A percentile compares a stretch with the other conserved stretches of the same genome.
These are phyloP conservation scores for Hortiboletus flavorubellus DNA, from an alignment of 768 basidiomycete genomes.

Conservation along the genomic window DNA sequence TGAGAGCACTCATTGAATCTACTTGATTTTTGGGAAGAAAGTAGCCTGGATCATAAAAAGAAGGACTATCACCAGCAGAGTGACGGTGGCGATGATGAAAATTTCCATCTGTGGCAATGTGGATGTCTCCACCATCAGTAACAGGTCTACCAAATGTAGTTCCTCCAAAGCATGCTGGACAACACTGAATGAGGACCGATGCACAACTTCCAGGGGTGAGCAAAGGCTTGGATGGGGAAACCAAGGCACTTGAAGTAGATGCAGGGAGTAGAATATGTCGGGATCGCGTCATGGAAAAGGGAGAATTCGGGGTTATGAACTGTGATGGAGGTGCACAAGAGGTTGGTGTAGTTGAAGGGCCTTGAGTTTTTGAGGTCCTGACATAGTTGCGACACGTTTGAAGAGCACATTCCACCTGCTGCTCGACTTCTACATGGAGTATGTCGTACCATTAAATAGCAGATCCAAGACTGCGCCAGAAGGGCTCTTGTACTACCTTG, in stretches of 20 bases:
- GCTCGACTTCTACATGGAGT: conserved; percentile 14
- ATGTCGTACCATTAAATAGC: conserved; percentile 32
- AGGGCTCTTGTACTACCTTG: conserved; percentile 26
- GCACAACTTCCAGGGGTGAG: too few species aligned
- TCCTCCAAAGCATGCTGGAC: conserved; percentile 32
- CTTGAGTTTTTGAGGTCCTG: too few species aligned
- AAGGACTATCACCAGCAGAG: conserved; percentile 30
- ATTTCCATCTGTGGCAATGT: conserved; percentile 37
- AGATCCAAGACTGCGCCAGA: conserved; percentile 23
- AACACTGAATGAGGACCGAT: conserved; percentile 15
- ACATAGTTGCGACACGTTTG: background rate
- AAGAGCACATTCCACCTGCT: background rate
- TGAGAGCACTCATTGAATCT: too few species aligned
- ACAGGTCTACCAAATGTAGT: conserved; percentile 6
- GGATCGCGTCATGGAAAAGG: background rate
- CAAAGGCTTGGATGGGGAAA: too few species aligned
- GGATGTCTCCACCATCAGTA: conserved; percentile 33
- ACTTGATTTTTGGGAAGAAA: background rate
- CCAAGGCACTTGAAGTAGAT: too few species aligned
- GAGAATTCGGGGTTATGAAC: too few species aligned
- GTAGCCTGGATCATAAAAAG: conserved; percentile 31
- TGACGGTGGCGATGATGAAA: conserved; percentile 38
- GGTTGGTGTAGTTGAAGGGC: too few species aligned
- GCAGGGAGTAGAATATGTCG: background rate
- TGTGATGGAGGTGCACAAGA: too few species aligned